Conservation (phyloP, 2,329 filamentous ascomycete genomes). For the Ophiostoma piceae region DNA sequence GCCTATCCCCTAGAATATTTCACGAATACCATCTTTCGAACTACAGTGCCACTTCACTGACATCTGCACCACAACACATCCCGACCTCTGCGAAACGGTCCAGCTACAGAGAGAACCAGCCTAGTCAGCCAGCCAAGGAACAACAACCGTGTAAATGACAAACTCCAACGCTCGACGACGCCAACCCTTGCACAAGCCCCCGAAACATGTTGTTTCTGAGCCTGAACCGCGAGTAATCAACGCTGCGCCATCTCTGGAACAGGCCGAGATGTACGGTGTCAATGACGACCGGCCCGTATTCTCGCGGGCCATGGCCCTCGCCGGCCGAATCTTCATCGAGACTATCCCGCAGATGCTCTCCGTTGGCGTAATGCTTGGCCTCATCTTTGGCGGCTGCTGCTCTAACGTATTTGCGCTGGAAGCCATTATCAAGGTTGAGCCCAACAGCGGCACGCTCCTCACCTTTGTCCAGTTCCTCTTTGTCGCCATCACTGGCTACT, state of each 20-base stretch:
- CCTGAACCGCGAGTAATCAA: constrained; percentile 49
- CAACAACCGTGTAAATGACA: constrained; percentile 38
- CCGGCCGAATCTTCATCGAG: constrained; percentile 51
- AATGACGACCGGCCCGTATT: constrained; percentile 47
- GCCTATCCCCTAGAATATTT: neutral
- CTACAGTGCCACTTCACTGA: neutral
- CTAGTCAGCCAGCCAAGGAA: neutral
- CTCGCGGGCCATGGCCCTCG: constrained; percentile 47
- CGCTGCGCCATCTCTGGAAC: constrained; percentile 49
- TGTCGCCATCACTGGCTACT: constrained; percentile 70
- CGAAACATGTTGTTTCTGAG: constrained; percentile 36
- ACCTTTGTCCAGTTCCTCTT: constrained; percentile 88
- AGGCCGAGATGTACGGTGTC: constrained; percentile 52
- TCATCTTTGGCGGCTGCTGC: constrained; percentile 78
- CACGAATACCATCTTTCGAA: neutral
- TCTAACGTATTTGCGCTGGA: constrained; percentile 88
- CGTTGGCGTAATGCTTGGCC: constrained; percentile 62
- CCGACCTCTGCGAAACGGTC: neutral
- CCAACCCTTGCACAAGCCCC: constrained; percentile 43
- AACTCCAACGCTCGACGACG: constrained; percentile 41
- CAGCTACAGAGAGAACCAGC: neutral
- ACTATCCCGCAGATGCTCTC: constrained; percentile 60
- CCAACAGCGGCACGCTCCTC: constrained; percentile 75
- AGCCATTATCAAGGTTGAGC: constrained; percentile 88
- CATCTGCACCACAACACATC: neutral